A percentile compares a stretch with the other conserved stretches of the same genome.
Conservation (phyloP, 176 grass and related monocot genomes). For the Typha latifolia region DNA sequence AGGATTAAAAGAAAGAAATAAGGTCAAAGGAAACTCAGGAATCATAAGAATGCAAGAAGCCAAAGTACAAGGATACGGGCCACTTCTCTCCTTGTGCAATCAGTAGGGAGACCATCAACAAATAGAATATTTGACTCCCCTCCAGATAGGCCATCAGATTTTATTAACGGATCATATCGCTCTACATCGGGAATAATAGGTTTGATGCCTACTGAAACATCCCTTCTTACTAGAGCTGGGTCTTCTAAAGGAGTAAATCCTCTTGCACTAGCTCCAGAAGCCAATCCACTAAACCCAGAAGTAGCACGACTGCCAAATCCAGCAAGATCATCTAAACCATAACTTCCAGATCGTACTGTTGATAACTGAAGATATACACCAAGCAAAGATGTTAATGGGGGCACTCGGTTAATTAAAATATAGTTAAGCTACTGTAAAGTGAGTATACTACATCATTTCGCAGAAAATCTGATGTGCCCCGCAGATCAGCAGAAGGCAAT, state of each 20-base stretch:
- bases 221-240: constrained; percentile 28
- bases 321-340: constrained; percentile 34
- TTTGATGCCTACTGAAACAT: constrained; percentile 29
- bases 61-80: constrained; percentile 55
- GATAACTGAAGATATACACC: constrained; percentile 32
- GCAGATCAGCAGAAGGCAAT: constrained; percentile 24
- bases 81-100: constrained; percentile 86
- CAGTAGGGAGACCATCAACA: constrained; percentile 75
- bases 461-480: constrained; percentile 24
- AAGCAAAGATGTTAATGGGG: background rate
- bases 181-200: constrained; percentile 24
- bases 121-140: constrained; percentile 72
- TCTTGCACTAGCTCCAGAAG: constrained; percentile 18
- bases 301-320: constrained; percentile 20
- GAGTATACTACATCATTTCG: constrained; percentile 36
- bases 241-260: constrained; percentile 42
- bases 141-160: constrained; percentile 28
- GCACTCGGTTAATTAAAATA: background rate
- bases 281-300: constrained; percentile 19
- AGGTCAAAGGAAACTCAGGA: background rate
- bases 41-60: constrained; percentile 5
- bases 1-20: constrained; percentile 30
- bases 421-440: constrained; percentile 8
- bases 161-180: constrained; percentile 6
- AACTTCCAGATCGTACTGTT: constrained; percentile 20